Percentiles rank a stretch among this genome's conserved stretches.
These are phyloP conservation scores for Ustilago xerochloae DNA, from an alignment of 1,284 basidiomycete genomes.

Conservation along the genomic window DNA sequence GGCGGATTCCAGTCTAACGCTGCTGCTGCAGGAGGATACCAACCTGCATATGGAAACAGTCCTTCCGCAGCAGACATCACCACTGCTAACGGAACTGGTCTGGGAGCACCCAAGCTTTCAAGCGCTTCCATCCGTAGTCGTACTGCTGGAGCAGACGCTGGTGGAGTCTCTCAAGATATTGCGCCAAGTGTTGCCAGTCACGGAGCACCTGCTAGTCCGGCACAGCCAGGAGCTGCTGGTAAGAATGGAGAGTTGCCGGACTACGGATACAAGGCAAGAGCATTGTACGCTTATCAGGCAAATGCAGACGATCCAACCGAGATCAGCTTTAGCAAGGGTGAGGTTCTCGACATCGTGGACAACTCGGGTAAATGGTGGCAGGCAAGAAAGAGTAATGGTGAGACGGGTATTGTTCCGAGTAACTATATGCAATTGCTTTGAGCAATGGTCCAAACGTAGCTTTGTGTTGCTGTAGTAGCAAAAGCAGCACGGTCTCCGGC, in stretches of 20 bases:
- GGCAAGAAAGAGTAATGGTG: constrained; percentile 84
- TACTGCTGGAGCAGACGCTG: constrained; percentile 14
- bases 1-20: constrained; percentile 34
- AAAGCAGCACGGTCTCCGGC: not conserved
- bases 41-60: constrained; percentile 59
- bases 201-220: constrained; percentile 16
- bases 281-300: constrained; percentile 88
- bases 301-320: constrained; percentile 95
- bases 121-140: constrained; percentile 39
- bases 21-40: constrained; percentile 42
- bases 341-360: constrained; percentile 92
- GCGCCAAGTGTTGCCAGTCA: constrained; percentile 40
- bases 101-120: constrained; percentile 38
- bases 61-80: constrained; percentile 62
- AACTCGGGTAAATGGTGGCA: constrained; percentile 83
- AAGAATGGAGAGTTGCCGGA: constrained; percentile 35
- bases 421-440: constrained; percentile 68
- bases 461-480: not conserved
- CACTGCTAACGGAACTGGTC: constrained; percentile 41
- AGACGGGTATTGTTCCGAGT: constrained; percentile 75
- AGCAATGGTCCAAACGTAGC: not conserved
- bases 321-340: constrained; percentile 92
- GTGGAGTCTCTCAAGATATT: constrained; percentile 18
- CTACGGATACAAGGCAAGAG: constrained; percentile 79
- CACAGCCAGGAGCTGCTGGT: not conserved